phyloP scores from a whole-genome alignment of 73 alveolate genomes.

The Paramecium bursaria region DNA sequence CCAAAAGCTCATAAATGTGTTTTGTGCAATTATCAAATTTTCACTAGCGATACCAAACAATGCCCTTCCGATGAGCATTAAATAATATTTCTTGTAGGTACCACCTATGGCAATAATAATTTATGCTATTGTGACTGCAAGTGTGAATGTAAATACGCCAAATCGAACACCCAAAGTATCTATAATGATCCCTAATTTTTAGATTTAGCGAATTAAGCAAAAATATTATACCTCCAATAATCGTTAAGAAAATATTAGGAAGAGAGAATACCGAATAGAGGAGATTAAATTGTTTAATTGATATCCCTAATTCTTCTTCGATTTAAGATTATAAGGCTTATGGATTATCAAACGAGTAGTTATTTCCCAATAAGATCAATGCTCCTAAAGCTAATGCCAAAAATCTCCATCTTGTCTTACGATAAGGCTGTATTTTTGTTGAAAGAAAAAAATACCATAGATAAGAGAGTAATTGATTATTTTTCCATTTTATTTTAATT shows the following conservation, averaged over 20 bases:
- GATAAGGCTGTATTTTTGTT: too few relatives aligned
- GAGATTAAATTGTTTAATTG: constrained; percentile 20
- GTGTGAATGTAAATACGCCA: constrained; percentile 42
- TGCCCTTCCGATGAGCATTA: constrained; percentile 55
- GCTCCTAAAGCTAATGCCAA: constrained; percentile 61
- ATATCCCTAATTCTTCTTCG: constrained; percentile 12
- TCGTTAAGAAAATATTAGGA: constrained; percentile 40
- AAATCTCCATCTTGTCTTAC: constrained; percentile 56
- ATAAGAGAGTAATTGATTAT: too few relatives aligned
- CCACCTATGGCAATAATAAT: constrained; percentile 49
- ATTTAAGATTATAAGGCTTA: constrained; percentile 46
- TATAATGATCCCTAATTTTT: constrained; percentile 28
- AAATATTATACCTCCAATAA: constrained; percentile 30
- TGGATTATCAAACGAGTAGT: constrained; percentile 60
- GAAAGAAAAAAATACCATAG: too few relatives aligned
- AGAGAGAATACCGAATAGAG: constrained; percentile 27
- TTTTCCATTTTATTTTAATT: too few relatives aligned
- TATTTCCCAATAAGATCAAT: constrained; percentile 35
- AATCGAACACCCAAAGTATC: constrained; percentile 50
- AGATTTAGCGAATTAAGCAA: too few relatives aligned
- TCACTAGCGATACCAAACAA: constrained; percentile 56
- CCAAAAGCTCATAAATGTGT: constrained; percentile 54
- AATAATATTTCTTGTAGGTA: background rate
- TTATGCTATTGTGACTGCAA: constrained; percentile 20
- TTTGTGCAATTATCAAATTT: constrained; percentile 44